Evolutionary conservation across 495 filamentous ascomycete species (phyloP), one percentile per base, ranked within the genome.

Genomic region (Cetradonia linearis): DNA sequence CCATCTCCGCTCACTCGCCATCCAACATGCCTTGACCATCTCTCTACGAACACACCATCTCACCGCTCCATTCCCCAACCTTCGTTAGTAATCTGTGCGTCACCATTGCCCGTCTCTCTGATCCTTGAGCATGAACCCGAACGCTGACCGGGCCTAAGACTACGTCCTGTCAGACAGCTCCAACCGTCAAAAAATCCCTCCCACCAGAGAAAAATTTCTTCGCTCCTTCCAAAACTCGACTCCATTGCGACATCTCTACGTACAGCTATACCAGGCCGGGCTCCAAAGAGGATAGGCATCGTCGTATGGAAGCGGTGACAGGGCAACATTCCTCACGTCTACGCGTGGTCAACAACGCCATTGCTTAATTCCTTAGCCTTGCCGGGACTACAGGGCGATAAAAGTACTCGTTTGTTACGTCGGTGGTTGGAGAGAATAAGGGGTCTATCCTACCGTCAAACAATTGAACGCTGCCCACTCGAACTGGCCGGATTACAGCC

Each of bases 281-380:
- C 30, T 37, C 20, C 13, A 10, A 42, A 10, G 36, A 61, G n/a
- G 36, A 37, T 14, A 31, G 20, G 33, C 14, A 52, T 47, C 40
- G 34, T 62, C 30, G 34, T 53, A 64, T 64, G 63, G 63, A 42
- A 62, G 23, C 9, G 20, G 53, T 18, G 34, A 38, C 58, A 58
- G 53, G 18, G 40, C 50, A 64, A 59, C 63, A 64, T 64, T 64
- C 63, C 63, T 64, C 63, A 62, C 33, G 34, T n/a, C 37, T 60
- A 60, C 23, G 34, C 20, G 25, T 38, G 30, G 47, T 60, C 36
- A 31, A 34, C 30, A 59, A 37, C 58, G 53, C 11, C 48, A 36
- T 4, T 20, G 18, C 36, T 59, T 36, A 53, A 59, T 53, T 59
- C 47, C 46, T 38, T 52, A 31, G 47, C 30, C 30, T 53, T 40